Evolutionary conservation across 306 rosid species (phyloP), one percentile per base, ranked within the genome.

Genomic region (Psophocarpus tetragonolobus): DNA sequence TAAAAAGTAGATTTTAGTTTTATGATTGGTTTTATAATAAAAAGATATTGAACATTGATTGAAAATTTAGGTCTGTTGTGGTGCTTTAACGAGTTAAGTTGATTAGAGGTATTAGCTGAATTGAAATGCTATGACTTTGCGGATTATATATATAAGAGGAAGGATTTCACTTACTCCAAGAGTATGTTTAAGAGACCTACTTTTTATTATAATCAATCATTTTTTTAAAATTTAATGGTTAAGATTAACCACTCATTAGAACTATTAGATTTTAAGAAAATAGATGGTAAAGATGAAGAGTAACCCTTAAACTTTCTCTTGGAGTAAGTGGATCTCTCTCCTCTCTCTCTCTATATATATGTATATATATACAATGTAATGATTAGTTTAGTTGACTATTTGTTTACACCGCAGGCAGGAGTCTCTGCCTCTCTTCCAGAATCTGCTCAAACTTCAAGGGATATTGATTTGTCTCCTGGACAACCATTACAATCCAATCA

Each of bases 401-500:
- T 64, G 41, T 60, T 68, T 68, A 50, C 75, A 84, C 44, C 85
- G 84, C 84, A 95, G 99, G 89, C 68, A 42, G 99, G 90, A 56
- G 87, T 72, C 77, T 88, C 97, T 73, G 93, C 84, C 75, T 85
- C 93, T 63, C 83, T 83, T 76, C 80, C 90, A 44, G 99, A 95
- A 78, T 77, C 95, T 58, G 80, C 83, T 82, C 93, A 90, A 68
- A 83, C 80, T 57, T 79, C 88, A 41, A 84, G 94, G 81, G 99
- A 95, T 75, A 84, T 81, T 48, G 99, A 95, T 82, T 88, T 88
- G 80, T 91, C 94, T 86, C 94, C 91, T 39, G 97, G 97, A 29
- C 99, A 92, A 86, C 96, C 97, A 73, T 86, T 95, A 61, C 99
- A 89, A 85, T 56, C 92, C 60, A 88, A 71, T 83, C 99, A 90